These are phyloP conservation scores for Elsinoe arachidis DNA, from an alignment of 2,329 filamentous ascomycete species.

Conservation along the genomic window DNA sequence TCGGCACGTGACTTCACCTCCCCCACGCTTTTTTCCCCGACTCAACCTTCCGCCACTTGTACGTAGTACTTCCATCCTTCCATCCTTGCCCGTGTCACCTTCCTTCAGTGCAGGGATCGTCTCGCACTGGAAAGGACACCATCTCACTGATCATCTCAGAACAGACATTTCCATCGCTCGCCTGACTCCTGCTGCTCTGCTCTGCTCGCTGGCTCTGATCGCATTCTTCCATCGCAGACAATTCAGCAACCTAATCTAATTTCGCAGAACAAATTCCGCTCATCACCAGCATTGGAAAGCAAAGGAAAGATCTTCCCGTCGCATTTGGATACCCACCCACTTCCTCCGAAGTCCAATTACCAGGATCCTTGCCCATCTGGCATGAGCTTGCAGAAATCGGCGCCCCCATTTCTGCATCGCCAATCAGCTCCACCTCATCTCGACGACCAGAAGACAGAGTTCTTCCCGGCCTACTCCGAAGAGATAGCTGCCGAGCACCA, in stretches of 20 bases:
- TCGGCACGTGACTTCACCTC: background rate
- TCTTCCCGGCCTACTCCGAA: slow-evolving; percentile 1
- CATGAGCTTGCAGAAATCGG: slow-evolving; percentile 15
- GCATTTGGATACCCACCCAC: background rate
- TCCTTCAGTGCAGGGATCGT: background rate
- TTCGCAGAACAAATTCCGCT: background rate
- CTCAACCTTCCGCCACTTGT: background rate
- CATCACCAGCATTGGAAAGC: background rate
- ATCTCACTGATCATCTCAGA: too few species aligned
- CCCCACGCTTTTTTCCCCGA: background rate
- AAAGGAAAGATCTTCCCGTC: background rate
- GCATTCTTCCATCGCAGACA: background rate
- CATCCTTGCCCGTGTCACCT: background rate
- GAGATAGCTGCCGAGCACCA: slow-evolving; percentile 2
- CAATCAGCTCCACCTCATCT: background rate
- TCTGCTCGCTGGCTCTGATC: background rate
- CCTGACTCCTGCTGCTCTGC: background rate
- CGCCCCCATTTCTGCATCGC: background rate
- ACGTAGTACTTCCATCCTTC: background rate
- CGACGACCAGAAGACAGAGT: background rate
- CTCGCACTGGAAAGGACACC: too few species aligned
- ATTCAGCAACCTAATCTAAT: slow-evolving; percentile 1
- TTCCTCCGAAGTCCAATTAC: too few species aligned
- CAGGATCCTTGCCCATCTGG: background rate
- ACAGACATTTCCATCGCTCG: background rate